phyloP scores from a whole-genome alignment of 2,329 filamentous ascomycete species.

The Aspergillus pseudoglaucus region DNA sequence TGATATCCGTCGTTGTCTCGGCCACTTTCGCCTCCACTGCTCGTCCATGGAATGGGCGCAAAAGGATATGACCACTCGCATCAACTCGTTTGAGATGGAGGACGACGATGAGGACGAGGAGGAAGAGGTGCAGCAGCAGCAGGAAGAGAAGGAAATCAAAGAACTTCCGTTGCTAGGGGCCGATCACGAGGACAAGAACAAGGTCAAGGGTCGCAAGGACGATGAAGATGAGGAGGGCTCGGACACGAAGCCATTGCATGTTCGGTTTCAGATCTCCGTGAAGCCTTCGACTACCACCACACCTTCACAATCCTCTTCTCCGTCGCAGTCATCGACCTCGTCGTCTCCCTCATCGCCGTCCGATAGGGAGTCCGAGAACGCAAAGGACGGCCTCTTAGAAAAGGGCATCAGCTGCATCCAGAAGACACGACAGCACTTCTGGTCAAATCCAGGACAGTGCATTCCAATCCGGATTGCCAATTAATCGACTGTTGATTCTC shows the following conservation, averaged over 20 bases:
- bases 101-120: constrained; percentile 25
- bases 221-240: constrained; percentile 2
- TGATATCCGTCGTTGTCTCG: constrained; percentile 29
- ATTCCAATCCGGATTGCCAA: constrained; percentile 16
- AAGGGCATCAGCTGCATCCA: constrained; percentile 24
- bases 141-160: constrained; percentile 5
- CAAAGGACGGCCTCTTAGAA: constrained; percentile 14
- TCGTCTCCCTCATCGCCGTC: constrained; percentile 1
- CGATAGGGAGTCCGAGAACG: not conserved
- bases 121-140: constrained; percentile 11
- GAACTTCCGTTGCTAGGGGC: not conserved
- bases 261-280: constrained; percentile 12
- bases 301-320: not conserved
- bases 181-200: constrained; percentile 8
- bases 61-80: constrained; percentile 29
- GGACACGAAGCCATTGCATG: constrained; percentile 6
- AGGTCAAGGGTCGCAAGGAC: not conserved
- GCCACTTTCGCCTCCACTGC: constrained; percentile 28
- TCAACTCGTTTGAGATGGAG: constrained; percentile 31
- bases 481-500: not conserved
- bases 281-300: not conserved
- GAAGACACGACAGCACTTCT: constrained; percentile 20
- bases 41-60: constrained; percentile 29
- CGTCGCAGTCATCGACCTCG: constrained; percentile 1
- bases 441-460: constrained; percentile 17